Evolutionary conservation across 75 land plant genomes (phyloP), one percentile per base, ranked within the genome.

Genomic region (Sequoiadendron giganteum): DNA sequence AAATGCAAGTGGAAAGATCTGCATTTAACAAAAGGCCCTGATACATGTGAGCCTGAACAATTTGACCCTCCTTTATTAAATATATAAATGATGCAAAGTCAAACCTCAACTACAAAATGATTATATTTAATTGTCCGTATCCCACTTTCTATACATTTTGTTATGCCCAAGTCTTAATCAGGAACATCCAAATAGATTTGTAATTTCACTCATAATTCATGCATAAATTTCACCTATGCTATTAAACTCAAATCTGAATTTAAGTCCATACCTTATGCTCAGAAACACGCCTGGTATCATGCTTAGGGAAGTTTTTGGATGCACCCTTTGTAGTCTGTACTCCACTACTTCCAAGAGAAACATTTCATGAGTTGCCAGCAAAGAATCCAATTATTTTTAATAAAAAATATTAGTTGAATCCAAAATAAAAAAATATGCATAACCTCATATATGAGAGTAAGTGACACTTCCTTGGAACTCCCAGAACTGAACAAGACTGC

Each of bases 241-340:
- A 52, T 34, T 3, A 47, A 52, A 85, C 36, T 30, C 3, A 47
- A 80, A 14, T 82, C 52, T 25, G 49, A 47, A 82, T n/a, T 82
- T 45, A 82, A 42, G 52, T 47, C 21, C 30, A 32, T 88, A 95
- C 99, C 95, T 97, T 97, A 76, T 97, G 99, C 91, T 97, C 99
- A 18, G 99, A 97, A 91, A 97, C 90, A 90, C 96, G 95, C 65
- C 95, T 90, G 1, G 96, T 94, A 65, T 96, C 99, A 90, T 95
- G 95, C 89, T 97, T 96, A 1, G 93, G 94, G 79, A 96, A 97
- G 79, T n/a, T 91, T 91, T 95, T 96, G 39, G 95, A 90, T 83
- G 91, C 88, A 32, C 96, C 97, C 89, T 93, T 97, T 84, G 88
- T 86, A 89, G 92, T 95, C 86, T 92, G 97, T 83, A 89, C 89